Evolutionary conservation across 108 stramenopile genomes (phyloP).

Genomic region (Nitzschia sp.): DNA sequence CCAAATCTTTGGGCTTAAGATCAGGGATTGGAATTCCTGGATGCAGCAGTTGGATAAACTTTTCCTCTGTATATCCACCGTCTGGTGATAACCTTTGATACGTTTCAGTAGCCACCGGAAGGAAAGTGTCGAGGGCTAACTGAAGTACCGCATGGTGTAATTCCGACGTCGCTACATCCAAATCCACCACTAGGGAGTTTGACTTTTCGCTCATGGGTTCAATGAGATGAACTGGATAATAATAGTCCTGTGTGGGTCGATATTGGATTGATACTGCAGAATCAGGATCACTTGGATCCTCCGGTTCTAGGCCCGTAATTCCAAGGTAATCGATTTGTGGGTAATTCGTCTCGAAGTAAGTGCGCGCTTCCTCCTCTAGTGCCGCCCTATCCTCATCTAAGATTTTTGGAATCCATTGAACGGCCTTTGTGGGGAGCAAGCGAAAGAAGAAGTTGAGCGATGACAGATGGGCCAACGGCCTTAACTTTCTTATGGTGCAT

Average conservation of each 20-base stretch:
- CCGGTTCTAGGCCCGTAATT: not conserved
- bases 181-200: not conserved
- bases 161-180: not conserved
- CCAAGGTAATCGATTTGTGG: slow-evolving; percentile 31
- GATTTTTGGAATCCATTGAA: slow-evolving; percentile 25
- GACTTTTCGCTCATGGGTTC: slow-evolving; percentile 13
- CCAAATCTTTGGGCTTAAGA: not conserved
- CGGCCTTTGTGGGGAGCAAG: not conserved
- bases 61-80: not conserved
- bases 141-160: not conserved
- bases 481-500: not conserved
- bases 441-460: not conserved
- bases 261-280: not conserved
- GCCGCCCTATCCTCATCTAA: slow-evolving; percentile 27
- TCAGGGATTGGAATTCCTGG: slow-evolving; percentile 17
- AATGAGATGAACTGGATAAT: slow-evolving; percentile 23
- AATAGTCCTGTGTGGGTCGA: slow-evolving; percentile 8
- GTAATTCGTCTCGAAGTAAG: slow-evolving; percentile 25
- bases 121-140: slow-evolving; percentile 1
- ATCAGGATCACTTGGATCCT: slow-evolving; percentile 14
- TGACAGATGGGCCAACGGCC: not conserved
- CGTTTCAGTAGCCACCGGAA: not conserved
- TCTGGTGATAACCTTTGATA: not conserved
- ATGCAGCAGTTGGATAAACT: not conserved
- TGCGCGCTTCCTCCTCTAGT: slow-evolving; percentile 26